Evolutionary conservation across 2,329 filamentous ascomycete genomes (phyloP), one percentile per base, ranked within the genome.

Genomic region (Ramularia endophylla): DNA sequence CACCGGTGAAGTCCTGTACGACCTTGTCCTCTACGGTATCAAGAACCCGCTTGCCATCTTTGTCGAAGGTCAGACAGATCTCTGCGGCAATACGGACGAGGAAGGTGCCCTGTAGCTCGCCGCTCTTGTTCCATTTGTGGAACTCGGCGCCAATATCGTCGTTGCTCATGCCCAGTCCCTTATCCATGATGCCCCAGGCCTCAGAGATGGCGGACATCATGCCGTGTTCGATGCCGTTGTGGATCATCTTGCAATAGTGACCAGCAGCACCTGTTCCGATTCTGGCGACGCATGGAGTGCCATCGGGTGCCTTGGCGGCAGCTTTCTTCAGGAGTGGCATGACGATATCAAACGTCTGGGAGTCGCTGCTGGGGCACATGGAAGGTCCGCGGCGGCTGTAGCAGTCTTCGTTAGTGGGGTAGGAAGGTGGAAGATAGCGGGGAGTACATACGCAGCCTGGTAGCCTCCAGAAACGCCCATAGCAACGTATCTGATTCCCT

Each of bases 191-290:
- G 1, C 69, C 70, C 78, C 80, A 86, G 2, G 76, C 75, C 58
- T 86, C 82, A 11, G 74, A 74, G 5, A 84, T 69, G 0, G 73
- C 69, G 39, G 50, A 53, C 66, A 86, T 75, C 76, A 86, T 83
- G 2, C 80, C 81, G 46, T 84, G 80, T 56, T 86, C 81, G 46
- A 86, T 85, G 1, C 81, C 81, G 49, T 86, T 85, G 57, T 86
- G 82, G 3, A 85, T 72, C 80, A 85, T 86, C 66, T 87, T 86
- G 29, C 85, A 79, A 54, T 81, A 86, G 58, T 86, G 81, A 0
- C 82, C 82, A 1, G 75, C 72, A 1, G 81, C 81, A 0, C 75
- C 75, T 2, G 74, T 73, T 0, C 82, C 81, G 34, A 81, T 70
- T 18, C 71, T 68, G 0, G 66, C 74, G 0, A 82, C 78, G 51